A percentile compares a stretch with the other conserved stretches of the same genome.
These are phyloP conservation scores for Aurifilum marmelostoma DNA, from an alignment of 2,329 filamentous ascomycete species.

Conservation along the genomic window DNA sequence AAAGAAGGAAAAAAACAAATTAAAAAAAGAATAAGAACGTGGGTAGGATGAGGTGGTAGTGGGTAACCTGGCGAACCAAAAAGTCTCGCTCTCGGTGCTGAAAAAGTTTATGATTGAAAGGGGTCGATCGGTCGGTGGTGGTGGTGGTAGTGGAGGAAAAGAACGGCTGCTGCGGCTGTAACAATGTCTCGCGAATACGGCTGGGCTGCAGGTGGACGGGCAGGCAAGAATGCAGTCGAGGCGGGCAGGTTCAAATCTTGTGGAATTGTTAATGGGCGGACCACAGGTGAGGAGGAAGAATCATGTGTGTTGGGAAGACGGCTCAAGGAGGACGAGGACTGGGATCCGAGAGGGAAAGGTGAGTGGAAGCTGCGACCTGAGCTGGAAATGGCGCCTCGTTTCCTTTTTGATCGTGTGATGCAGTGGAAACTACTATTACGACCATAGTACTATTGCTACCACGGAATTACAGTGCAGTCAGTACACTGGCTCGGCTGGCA, in stretches of 20 bases:
- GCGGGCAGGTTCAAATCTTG: background rate
- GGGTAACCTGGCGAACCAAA: conserved; percentile 16
- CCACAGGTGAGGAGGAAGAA: conserved; percentile 9
- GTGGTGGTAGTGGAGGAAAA: background rate
- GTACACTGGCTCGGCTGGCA: too few relatives aligned
- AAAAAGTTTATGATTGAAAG: conserved; percentile 9
- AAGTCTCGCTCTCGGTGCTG: background rate
- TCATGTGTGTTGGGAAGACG: background rate
- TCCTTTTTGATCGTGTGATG: conserved; percentile 29
- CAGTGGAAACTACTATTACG: conserved; percentile 2
- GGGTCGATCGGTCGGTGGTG: background rate
- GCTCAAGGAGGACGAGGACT: background rate
- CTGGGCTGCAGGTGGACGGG: conserved; percentile 1
- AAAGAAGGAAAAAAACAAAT: too few relatives aligned
- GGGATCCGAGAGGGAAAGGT: background rate
- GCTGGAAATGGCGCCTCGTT: conserved; percentile 29
- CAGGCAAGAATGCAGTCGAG: background rate
- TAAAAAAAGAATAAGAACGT: background rate
- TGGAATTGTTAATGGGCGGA: background rate
- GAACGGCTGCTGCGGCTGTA: conserved; percentile 14
- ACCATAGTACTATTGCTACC: background rate
- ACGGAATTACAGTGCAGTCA: conserved; percentile 1
- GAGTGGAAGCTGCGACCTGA: conserved; percentile 10
- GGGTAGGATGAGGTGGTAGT: conserved; percentile 18
- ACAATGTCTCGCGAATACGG: background rate